Conservation (phyloP, 1,284 basidiomycete species). For the Ceratobasidium papillatum region DNA sequence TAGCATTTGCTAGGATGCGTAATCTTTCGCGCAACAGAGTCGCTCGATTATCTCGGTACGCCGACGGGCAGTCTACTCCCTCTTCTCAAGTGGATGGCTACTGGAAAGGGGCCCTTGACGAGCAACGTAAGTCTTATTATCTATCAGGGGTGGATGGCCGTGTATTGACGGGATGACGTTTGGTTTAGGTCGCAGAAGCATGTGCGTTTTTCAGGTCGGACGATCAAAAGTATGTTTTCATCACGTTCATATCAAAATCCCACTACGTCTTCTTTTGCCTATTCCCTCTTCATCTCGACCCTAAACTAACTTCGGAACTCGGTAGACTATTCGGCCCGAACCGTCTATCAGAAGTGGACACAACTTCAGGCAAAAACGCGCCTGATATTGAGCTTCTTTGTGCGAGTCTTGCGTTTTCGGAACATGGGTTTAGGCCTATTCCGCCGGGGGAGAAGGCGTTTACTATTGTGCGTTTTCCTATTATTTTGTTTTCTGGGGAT, state of each 20-base stretch:
- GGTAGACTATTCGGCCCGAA: constrained; percentile 18
- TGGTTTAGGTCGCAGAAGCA: constrained; percentile 41
- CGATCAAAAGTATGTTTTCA: constrained; percentile 48
- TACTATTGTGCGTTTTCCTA: constrained; percentile 26
- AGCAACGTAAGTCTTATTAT: constrained; percentile 44
- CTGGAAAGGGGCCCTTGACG: constrained; percentile 50
- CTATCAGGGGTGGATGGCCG: neutral
- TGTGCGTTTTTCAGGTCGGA: constrained; percentile 48
- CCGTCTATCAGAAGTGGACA: constrained; percentile 20
- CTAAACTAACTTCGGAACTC: too few relatives aligned
- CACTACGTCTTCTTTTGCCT: constrained; percentile 23
- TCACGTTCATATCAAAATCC: constrained; percentile 12
- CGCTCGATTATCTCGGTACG: constrained; percentile 52
- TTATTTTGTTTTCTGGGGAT: constrained; percentile 2
- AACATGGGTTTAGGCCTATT: constrained; percentile 46
- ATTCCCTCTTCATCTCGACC: neutral
- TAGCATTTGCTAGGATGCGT: constrained; percentile 41
- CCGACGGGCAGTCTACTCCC: constrained; percentile 48
- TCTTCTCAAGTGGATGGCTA: constrained; percentile 51
- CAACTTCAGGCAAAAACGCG: constrained; percentile 49
- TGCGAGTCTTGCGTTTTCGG: constrained; percentile 49
- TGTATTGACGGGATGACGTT: too few relatives aligned
- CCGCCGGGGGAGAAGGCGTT: constrained; percentile 44
- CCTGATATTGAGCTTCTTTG: constrained; percentile 56
- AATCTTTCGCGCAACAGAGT: constrained; percentile 40